These are phyloP conservation scores for Penicillium sp. DNA, from an alignment of 2,329 filamentous ascomycete genomes.

Conservation along the genomic window DNA sequence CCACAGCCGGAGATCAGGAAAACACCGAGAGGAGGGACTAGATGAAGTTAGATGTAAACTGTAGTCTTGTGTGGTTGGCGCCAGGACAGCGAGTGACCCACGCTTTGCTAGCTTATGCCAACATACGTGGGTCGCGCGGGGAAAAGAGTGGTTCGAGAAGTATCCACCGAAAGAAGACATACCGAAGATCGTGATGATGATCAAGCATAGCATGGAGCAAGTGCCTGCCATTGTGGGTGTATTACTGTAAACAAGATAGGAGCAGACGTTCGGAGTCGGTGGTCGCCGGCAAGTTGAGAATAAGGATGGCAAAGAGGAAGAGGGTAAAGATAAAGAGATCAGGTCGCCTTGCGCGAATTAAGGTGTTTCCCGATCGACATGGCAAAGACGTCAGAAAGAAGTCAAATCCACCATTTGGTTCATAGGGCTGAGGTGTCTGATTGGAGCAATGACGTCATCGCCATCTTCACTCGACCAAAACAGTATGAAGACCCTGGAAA, in stretches of 20 bases:
- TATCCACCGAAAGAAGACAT: conserved; percentile 15
- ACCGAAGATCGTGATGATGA: conserved; percentile 47
- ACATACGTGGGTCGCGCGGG: no score
- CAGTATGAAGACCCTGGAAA: no score
- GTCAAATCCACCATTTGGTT: not conserved
- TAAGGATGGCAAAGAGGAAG: conserved; percentile 24
- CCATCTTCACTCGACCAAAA: no score
- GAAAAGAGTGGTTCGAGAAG: no score
- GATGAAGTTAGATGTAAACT: conserved; percentile 8
- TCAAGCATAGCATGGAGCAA: conserved; percentile 39
- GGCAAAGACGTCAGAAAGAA: conserved; percentile 16
- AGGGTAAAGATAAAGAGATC: conserved; percentile 24
- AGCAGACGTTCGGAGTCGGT: conserved; percentile 14
- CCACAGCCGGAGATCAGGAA: conserved; percentile 61
- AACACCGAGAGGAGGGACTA: conserved; percentile 62
- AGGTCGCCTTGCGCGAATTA: conserved; percentile 21
- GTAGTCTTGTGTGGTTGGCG: no score
- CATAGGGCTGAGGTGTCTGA: conserved; percentile 12
- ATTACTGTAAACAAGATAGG: no score
- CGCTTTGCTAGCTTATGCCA: no score
- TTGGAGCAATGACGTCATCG: conserved; percentile 6
- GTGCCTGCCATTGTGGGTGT: conserved; percentile 28
- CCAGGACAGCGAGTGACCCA: no score
- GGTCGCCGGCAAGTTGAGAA: conserved; percentile 24
- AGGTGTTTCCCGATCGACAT: conserved; percentile 25